Evolutionary conservation across 2,329 filamentous ascomycete species (phyloP).

Genomic region (Colletotrichum sp.): DNA sequence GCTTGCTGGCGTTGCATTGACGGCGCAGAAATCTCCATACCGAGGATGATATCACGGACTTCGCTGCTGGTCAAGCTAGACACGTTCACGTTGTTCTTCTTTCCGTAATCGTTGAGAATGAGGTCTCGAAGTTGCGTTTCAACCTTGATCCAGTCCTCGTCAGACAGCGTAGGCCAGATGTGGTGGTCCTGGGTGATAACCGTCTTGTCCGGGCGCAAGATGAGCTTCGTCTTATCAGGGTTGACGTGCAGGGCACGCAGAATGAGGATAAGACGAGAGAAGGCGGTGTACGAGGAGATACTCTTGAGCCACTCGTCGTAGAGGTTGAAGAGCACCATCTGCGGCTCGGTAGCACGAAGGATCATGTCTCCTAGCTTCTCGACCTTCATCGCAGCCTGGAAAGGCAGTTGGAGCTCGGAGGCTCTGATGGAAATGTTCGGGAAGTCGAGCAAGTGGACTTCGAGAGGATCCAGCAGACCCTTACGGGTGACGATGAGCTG

Average conservation of each 20-base stretch:
- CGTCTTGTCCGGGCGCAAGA: slow-evolving; percentile 94
- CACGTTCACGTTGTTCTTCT: slow-evolving; percentile 99
- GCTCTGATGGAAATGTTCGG: slow-evolving; percentile 98
- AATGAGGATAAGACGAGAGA: slow-evolving; percentile 93
- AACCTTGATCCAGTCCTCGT: slow-evolving; percentile 99
- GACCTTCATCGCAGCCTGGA: slow-evolving; percentile 99
- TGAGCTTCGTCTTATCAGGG: slow-evolving; percentile 96
- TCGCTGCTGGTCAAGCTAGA: slow-evolving; percentile 96
- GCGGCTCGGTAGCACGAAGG: slow-evolving; percentile 94
- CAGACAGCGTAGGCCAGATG: slow-evolving; percentile 93
- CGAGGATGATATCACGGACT: slow-evolving; percentile 96
- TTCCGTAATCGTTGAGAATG: slow-evolving; percentile 97
- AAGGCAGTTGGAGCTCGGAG: slow-evolving; percentile 94
- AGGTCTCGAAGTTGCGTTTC: slow-evolving; percentile 94
- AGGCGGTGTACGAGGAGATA: slow-evolving; percentile 97
- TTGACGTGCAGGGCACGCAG: slow-evolving; percentile 96
- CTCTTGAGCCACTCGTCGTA: slow-evolving; percentile 99
- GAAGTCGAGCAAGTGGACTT: slow-evolving; percentile 97
- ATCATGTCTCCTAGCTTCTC: slow-evolving; percentile 99
- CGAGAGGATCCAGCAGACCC: slow-evolving; percentile 93
- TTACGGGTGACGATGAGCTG: slow-evolving; percentile 98
- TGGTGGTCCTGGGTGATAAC: slow-evolving; percentile 99
- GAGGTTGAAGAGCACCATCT: slow-evolving; percentile 99
- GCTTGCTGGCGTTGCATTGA: slow-evolving; percentile 98
- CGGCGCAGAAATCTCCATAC: slow-evolving; percentile 99